Percentiles rank a stretch among this genome's conserved stretches.
phyloP scores from a whole-genome alignment of 768 basidiomycete species.

The Lyophyllum shimeji region DNA sequence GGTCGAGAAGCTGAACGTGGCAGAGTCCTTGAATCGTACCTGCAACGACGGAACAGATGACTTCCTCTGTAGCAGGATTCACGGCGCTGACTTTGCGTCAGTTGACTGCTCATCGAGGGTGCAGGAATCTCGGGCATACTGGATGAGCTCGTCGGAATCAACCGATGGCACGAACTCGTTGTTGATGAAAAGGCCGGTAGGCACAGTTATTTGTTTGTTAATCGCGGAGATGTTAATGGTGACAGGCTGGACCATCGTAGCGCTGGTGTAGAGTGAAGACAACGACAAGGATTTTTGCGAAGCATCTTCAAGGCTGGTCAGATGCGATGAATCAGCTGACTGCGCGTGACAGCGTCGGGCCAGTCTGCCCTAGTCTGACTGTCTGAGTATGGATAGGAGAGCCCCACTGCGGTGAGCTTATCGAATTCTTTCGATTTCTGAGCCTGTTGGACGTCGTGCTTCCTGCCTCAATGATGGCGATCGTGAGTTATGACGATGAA shows the following conservation, averaged over 20 bases:
- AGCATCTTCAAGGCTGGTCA: background rate
- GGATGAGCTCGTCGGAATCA: constrained; percentile 63
- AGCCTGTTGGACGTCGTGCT: no score
- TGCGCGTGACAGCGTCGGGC: background rate
- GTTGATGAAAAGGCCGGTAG: constrained; percentile 89
- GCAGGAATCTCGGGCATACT: constrained; percentile 39
- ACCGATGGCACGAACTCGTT: constrained; percentile 82
- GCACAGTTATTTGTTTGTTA: constrained; percentile 56
- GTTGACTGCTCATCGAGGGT: constrained; percentile 20
- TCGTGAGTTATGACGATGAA: no score
- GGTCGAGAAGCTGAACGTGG: background rate
- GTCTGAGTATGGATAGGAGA: no score
- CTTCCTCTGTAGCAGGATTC: constrained; percentile 81
- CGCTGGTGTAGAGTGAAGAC: constrained; percentile 2
- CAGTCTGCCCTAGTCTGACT: no score
- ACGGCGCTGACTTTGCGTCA: constrained; percentile 48
- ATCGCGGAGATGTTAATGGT: constrained; percentile 40
- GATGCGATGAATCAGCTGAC: constrained; percentile 11
- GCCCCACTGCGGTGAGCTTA: no score
- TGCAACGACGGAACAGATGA: constrained; percentile 66
- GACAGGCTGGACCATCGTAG: constrained; percentile 46
- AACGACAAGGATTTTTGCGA: constrained; percentile 3
- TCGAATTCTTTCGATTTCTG: background rate
- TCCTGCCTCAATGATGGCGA: no score
- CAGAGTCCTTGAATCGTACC: constrained; percentile 32